phyloP scores from a whole-genome alignment of 805 yeast species.

The Isabelozyma rhagii region DNA sequence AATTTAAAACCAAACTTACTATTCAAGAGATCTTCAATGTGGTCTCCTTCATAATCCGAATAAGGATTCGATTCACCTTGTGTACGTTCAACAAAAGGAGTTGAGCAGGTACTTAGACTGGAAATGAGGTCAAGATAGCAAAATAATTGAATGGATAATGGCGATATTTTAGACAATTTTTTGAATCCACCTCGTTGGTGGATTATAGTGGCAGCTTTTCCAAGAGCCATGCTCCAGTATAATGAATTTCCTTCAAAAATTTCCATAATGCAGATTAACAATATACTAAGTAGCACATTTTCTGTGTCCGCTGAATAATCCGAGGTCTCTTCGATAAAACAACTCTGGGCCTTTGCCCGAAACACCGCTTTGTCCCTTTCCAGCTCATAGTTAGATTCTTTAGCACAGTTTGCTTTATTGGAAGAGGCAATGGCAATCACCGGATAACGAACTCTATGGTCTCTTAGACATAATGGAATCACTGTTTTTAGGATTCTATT shows the following conservation, averaged over 20 bases:
- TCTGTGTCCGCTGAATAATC: slow-evolving; percentile 10
- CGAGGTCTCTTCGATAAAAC: slow-evolving; percentile 6
- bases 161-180: slow-evolving; percentile 12
- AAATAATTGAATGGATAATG: slow-evolving; percentile 22
- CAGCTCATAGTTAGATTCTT: slow-evolving; percentile 1
- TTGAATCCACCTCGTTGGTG: slow-evolving; percentile 19
- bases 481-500: slow-evolving; percentile 17
- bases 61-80: slow-evolving; percentile 1
- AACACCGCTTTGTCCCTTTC: slow-evolving; percentile 6
- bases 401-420: slow-evolving; percentile 8
- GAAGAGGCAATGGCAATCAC: slow-evolving; percentile 23
- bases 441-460: slow-evolving; percentile 16
- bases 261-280: slow-evolving; percentile 19
- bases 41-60: slow-evolving; percentile 9
- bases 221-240: slow-evolving; percentile 21
- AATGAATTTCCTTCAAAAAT: slow-evolving; percentile 22
- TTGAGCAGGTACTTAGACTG: slow-evolving; percentile 21
- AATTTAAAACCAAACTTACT: slow-evolving; percentile 22
- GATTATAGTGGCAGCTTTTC: slow-evolving; percentile 16
- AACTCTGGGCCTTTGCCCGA: slow-evolving; percentile 11
- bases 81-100: slow-evolving; percentile 14
- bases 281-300: slow-evolving; percentile 13
- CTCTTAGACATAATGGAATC: slow-evolving; percentile 16
- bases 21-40: slow-evolving; percentile 16
- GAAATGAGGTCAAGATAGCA: slow-evolving; percentile 25